Conservation (phyloP, 495 filamentous ascomycete genomes). For the Xylaria palmicola region DNA sequence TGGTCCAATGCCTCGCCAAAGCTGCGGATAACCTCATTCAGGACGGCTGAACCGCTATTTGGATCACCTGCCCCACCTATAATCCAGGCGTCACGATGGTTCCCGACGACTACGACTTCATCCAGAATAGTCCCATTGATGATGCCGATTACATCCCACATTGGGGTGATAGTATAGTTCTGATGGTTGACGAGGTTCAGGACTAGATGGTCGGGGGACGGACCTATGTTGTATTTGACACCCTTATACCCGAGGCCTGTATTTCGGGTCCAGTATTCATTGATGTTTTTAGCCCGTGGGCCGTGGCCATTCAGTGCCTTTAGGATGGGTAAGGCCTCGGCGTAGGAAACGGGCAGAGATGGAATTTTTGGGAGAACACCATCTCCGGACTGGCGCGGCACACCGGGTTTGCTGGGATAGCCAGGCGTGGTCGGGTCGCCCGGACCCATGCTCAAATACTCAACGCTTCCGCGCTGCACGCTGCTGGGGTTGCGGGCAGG, state of each 20-base stretch:
- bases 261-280: constrained; percentile 65
- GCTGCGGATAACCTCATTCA: constrained; percentile 81
- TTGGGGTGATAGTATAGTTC: constrained; percentile 82
- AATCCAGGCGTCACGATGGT: constrained; percentile 94
- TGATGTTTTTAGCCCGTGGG: constrained; percentile 73
- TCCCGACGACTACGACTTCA: constrained; percentile 90
- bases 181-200: constrained; percentile 86
- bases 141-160: constrained; percentile 94
- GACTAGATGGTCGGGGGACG: constrained; percentile 70
- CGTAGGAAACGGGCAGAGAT: constrained; percentile 87
- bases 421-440: constrained; percentile 83
- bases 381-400: constrained; percentile 69
- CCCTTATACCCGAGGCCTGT: constrained; percentile 77
- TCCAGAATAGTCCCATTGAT: constrained; percentile 83
- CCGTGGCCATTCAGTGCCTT: constrained; percentile 88
- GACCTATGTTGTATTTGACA: constrained; percentile 89
- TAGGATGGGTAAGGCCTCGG: constrained; percentile 80
- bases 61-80: constrained; percentile 85
- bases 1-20: constrained; percentile 74
- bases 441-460: constrained; percentile 71
- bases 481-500: constrained; percentile 84
- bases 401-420: constrained; percentile 89
- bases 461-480: constrained; percentile 87
- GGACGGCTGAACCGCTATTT: constrained; percentile 83
- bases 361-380: constrained; percentile 77